Base-by-base conservation (phyloP, 2,329 filamentous ascomycete species). In the Penicillium sp. region DNA sequence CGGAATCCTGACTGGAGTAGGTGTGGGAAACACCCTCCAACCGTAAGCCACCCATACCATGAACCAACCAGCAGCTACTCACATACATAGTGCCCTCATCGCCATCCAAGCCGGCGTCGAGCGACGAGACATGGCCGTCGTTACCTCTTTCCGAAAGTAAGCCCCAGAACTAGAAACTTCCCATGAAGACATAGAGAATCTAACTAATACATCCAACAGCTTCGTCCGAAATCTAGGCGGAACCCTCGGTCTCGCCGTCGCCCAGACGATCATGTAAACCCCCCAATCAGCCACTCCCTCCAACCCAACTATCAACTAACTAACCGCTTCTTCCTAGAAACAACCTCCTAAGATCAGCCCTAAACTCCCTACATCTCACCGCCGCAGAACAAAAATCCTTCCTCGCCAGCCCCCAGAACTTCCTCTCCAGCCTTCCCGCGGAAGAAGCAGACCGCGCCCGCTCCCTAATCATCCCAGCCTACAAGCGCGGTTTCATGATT, bases 21-120 rank as follows among this genome's bases (percentile, higher is more conserved):
- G 83, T 1, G 81, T 84, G 17, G 83, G 83, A 2, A 83, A 84
- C 53, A 85, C 83, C 2, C 70, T 85, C 29, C 83, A 85, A 62
- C 82, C 82, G 69, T 75, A 60, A 50, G 67, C 64, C 23, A n/a
- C 5, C 21, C 8, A 15, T 35, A 5, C 11, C 21, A 45, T 29
- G 15, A 29, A 4, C 9, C 30, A 13, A 13, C 21, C 29, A 15
- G 6, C 21, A 19, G 7, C 53, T 9, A 4, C 29, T 19, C 23
- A 55, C 30, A 44, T 0, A 8, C 1, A 9, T n/a, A 74, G 71
- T 3, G 63, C 73, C 21, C 70, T 78, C 1, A 77, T 78, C 21
- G 77, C 76, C 15, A 69, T 79, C 17, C 78, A 79, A 69, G 78
- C 78, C 2, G 76, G 77, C 4, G 77, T 79, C 15, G 71, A 72